A percentile compares a stretch with the other conserved stretches of the same genome.
phyloP scores from a whole-genome alignment of 768 basidiomycete species.

The Heimioporus sp. region DNA sequence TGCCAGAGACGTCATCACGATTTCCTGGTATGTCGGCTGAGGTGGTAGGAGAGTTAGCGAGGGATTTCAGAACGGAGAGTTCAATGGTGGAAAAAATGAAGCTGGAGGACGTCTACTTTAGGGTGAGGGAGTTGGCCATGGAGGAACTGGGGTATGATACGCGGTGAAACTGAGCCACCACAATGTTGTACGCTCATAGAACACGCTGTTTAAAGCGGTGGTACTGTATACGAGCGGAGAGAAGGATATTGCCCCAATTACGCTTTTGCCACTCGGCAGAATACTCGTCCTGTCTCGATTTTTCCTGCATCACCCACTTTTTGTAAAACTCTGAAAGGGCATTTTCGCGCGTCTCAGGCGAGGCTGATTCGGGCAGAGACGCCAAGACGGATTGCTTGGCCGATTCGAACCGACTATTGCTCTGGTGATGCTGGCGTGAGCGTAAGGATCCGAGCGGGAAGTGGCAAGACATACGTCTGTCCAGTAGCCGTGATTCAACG shows the following conservation, averaged over 20 bases:
- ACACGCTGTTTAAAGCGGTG: slow-evolving; percentile 40
- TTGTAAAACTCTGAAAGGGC: slow-evolving; percentile 72
- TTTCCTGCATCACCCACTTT: slow-evolving; percentile 74
- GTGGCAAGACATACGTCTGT: slow-evolving; percentile 54
- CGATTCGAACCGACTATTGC: slow-evolving; percentile 75
- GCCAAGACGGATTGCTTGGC: slow-evolving; percentile 59
- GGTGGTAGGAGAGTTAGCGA: slow-evolving; percentile 53
- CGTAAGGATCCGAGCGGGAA: not conserved
- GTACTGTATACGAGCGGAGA: slow-evolving; percentile 57
- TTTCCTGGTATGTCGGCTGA: slow-evolving; percentile 75
- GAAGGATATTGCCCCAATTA: slow-evolving; percentile 53
- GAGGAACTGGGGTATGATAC: slow-evolving; percentile 43
- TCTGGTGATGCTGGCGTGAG: slow-evolving; percentile 41
- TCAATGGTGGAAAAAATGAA: slow-evolving; percentile 51
- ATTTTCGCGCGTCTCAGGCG: slow-evolving; percentile 57
- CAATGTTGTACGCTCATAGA: slow-evolving; percentile 8
- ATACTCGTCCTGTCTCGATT: slow-evolving; percentile 53
- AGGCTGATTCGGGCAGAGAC: slow-evolving; percentile 50
- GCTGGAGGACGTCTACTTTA: slow-evolving; percentile 59
- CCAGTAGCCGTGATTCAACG: slow-evolving; percentile 81
- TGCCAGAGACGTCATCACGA: slow-evolving; percentile 60
- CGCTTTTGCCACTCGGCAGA: slow-evolving; percentile 65
- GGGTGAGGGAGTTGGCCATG: slow-evolving; percentile 60
- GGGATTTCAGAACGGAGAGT: slow-evolving; percentile 64
- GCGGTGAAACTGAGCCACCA: slow-evolving; percentile 11